A percentile compares a stretch with the other conserved stretches of the same genome.
Conservation (phyloP, 495 filamentous ascomycete genomes). For the Apodospora peruviana region DNA sequence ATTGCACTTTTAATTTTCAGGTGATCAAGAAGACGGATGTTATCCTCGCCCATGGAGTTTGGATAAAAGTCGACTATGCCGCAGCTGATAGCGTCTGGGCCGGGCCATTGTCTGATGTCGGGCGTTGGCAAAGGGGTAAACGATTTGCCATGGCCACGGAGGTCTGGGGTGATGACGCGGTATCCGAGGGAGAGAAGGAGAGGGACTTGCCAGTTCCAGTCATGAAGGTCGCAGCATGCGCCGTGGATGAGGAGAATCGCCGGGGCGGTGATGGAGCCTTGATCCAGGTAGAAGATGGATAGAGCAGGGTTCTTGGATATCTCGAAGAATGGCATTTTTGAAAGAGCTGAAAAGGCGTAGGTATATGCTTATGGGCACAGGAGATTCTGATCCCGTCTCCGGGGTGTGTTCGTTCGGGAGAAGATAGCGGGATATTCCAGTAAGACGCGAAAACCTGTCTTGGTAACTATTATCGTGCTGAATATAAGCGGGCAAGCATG, state of each 20-base stretch:
- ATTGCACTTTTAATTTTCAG: neutral
- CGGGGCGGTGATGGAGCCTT: slow-evolving; percentile 30
- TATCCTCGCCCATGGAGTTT: neutral
- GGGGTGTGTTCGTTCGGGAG: too few species aligned
- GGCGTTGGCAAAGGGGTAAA: slow-evolving; percentile 35
- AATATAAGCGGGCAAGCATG: too few species aligned
- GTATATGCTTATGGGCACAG: too few species aligned
- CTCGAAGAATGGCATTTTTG: slow-evolving; percentile 7
- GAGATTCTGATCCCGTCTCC: too few species aligned
- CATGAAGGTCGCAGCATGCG: slow-evolving; percentile 57
- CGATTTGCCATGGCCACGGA: slow-evolving; percentile 65
- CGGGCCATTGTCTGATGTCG: slow-evolving; percentile 1
- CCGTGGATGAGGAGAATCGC: slow-evolving; percentile 56
- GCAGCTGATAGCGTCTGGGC: neutral
- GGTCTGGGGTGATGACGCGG: slow-evolving; percentile 31
- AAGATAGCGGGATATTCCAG: too few species aligned
- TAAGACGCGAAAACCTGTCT: too few species aligned
- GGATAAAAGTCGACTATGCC: slow-evolving; percentile 8
- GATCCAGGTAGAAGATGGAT: slow-evolving; percentile 9
- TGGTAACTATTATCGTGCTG: too few species aligned
- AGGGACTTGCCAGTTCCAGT: slow-evolving; percentile 76
- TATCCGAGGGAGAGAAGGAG: slow-evolving; percentile 57
- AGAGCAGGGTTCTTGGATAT: neutral
- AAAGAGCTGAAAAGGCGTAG: too few species aligned
- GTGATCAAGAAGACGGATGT: neutral